Evolutionary conservation across 495 filamentous ascomycete genomes (phyloP), one percentile per base, ranked within the genome.

Genomic region (Trichocladium uniseriatum): DNA sequence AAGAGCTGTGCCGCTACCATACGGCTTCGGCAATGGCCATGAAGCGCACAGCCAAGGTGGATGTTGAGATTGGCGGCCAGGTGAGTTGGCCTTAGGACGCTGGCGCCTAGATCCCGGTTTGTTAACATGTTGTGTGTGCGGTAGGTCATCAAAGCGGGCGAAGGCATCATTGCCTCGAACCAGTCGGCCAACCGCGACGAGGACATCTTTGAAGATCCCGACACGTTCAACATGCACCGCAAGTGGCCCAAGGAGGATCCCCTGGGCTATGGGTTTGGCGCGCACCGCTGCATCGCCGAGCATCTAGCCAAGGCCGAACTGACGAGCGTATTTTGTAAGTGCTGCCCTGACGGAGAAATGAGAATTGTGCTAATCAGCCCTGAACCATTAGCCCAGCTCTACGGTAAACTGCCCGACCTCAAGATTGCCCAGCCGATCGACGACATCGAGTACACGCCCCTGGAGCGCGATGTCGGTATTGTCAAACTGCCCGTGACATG

Each of bases 121-220:
- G 24, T 8, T 48, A 14, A 43, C 40, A 8, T 35, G 6, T 4
- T 27, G 24, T 27, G 8, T 27, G 24, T 27, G 4, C 24, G 4
- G 18, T 34, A 56, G 59, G 27, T 51, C 1, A 70, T 76, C 43
- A 66, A 65, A 34, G 60, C 62, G 0, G 58, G 60, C 2, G 63
- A 73, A 40, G 72, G 71, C 45, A 68, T 74, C 41, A 72, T 74
- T 32, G 67, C 68, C 5, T 67, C 71, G 5, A 73, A 69, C 28
- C 57, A 63, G 59, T 74, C 72, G 14, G 72, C 66, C 8, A 70
- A 71, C 56, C 59, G 72, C 7, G 71, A 74, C 58, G 70, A 72
- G 38, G 66, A 70, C 4, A 55, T 71, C 9, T 73, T 69, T 21
- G 43, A 53, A 8, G 45, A 69, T 16, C 57, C 72, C 0, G 64